phyloP scores from a whole-genome alignment of 2,329 filamentous ascomycete species.

The Nemania diffusa region DNA sequence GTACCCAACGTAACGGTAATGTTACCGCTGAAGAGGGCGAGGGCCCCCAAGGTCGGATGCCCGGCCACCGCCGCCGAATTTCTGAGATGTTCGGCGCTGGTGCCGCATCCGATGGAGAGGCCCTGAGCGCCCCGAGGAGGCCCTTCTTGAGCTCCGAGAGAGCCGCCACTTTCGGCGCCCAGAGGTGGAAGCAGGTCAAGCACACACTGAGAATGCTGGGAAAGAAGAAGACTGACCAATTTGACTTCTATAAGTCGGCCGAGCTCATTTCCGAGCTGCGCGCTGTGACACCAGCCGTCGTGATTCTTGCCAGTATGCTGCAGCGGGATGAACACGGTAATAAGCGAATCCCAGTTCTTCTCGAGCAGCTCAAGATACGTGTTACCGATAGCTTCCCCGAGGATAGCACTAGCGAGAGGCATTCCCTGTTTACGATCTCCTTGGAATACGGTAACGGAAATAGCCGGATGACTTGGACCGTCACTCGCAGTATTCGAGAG shows the following conservation, averaged over 20 bases:
- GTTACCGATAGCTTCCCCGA: slow-evolving; percentile 82
- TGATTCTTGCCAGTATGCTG: slow-evolving; percentile 97
- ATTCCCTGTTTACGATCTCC: slow-evolving; percentile 89
- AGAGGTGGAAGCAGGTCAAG: slow-evolving; percentile 94
- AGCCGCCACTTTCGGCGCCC: slow-evolving; percentile 77
- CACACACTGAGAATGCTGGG: slow-evolving; percentile 80
- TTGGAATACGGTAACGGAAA: slow-evolving; percentile 96
- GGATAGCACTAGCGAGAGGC: slow-evolving; percentile 73
- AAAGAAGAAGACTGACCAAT: slow-evolving; percentile 84
- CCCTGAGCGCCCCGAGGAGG: slow-evolving; percentile 62
- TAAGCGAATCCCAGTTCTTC: slow-evolving; percentile 90
- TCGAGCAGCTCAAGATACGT: slow-evolving; percentile 92
- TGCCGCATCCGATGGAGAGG: slow-evolving; percentile 72
- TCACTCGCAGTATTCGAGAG: slow-evolving; percentile 86
- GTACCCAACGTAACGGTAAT: slow-evolving; percentile 58
- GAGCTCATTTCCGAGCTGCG: slow-evolving; percentile 95
- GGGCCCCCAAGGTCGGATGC: slow-evolving; percentile 63
- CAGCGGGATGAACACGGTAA: slow-evolving; percentile 96
- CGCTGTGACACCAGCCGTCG: slow-evolving; percentile 89
- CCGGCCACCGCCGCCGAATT: slow-evolving; percentile 72
- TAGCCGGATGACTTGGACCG: slow-evolving; percentile 96
- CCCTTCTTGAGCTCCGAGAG: slow-evolving; percentile 72
- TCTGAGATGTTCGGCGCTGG: slow-evolving; percentile 72
- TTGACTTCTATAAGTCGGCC: slow-evolving; percentile 94
- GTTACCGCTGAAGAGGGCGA: slow-evolving; percentile 65